Evolutionary conservation across 164 flowering plant genomes (phyloP).

Genomic region (Tinospora cordifolia): DNA sequence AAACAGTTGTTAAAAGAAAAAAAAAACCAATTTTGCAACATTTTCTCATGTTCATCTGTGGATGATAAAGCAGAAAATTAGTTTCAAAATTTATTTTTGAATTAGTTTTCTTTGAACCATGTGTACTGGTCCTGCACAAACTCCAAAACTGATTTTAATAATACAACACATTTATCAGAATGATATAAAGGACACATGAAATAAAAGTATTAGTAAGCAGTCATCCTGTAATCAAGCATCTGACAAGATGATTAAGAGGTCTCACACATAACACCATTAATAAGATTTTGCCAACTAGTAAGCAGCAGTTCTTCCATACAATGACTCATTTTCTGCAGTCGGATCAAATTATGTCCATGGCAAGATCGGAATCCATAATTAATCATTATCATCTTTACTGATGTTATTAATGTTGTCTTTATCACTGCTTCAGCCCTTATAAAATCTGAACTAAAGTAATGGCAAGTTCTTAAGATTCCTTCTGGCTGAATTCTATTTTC

Average conservation of each 20-base stretch:
- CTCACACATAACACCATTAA: neutral
- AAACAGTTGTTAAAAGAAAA: neutral
- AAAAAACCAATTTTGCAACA: neutral
- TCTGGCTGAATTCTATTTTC: no score
- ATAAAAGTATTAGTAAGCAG: neutral
- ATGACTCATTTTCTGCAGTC: neutral
- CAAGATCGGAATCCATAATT: neutral
- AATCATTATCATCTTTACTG: no score
- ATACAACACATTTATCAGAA: neutral
- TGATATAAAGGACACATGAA: neutral
- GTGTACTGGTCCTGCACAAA: neutral
- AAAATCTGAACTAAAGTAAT: no score
- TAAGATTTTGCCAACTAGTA: neutral
- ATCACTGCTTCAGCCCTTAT: no score
- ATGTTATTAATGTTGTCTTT: no score
- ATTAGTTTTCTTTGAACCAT: no score
- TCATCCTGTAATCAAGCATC: neutral
- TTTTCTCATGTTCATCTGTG: neutral
- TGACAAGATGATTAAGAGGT: neutral
- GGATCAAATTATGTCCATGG: neutral
- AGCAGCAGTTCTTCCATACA: neutral
- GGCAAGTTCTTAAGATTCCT: no score
- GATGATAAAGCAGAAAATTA: neutral
- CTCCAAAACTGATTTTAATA: neutral
- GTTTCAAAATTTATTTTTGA: no score